phyloP scores from a whole-genome alignment of 352 stramenopile species.

The Phytopythium aichiense region DNA sequence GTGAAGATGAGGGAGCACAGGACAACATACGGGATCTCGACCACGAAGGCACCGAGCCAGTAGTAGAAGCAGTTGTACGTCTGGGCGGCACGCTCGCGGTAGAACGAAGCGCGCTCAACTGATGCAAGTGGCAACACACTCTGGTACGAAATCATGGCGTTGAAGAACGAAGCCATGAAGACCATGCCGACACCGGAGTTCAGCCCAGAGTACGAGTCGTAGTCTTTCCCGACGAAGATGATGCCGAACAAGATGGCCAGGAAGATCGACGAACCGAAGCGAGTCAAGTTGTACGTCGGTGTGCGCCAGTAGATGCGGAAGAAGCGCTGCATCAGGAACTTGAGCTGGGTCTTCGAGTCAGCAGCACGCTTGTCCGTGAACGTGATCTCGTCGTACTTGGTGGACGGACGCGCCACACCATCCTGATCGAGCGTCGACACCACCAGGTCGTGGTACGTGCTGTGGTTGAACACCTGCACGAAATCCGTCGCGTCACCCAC shows the following conservation, averaged over 20 bases:
- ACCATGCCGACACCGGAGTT: conserved; percentile 66
- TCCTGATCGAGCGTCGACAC: conserved; percentile 19
- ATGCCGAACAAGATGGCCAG: conserved; percentile 73
- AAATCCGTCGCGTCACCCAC: conserved; percentile 17
- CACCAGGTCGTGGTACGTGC: conserved; percentile 18
- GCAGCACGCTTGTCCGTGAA: conserved; percentile 26
- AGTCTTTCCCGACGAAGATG: conserved; percentile 35
- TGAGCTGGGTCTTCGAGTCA: conserved; percentile 17
- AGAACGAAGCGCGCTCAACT: conserved; percentile 73
- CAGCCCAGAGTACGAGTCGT: conserved; percentile 25
- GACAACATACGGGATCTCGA: conserved; percentile 47
- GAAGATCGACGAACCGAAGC: conserved; percentile 45
- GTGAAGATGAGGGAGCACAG: conserved; percentile 19
- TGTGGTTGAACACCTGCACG: conserved; percentile 22
- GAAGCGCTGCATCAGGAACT: conserved; percentile 19
- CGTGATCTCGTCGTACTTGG: conserved; percentile 13
- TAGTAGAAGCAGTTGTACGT: conserved; percentile 82
- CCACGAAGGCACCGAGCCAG: conserved; percentile 34
- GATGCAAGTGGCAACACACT: conserved; percentile 70
- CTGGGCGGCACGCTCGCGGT: conserved; percentile 74
- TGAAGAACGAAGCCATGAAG: conserved; percentile 70
- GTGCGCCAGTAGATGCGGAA: conserved; percentile 38
- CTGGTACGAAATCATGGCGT: conserved; percentile 50
- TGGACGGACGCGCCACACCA: conserved; percentile 19
- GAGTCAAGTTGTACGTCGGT: conserved; percentile 69